Conservation (phyloP, 495 filamentous ascomycete species). For the Annulohypoxylon bovei region DNA sequence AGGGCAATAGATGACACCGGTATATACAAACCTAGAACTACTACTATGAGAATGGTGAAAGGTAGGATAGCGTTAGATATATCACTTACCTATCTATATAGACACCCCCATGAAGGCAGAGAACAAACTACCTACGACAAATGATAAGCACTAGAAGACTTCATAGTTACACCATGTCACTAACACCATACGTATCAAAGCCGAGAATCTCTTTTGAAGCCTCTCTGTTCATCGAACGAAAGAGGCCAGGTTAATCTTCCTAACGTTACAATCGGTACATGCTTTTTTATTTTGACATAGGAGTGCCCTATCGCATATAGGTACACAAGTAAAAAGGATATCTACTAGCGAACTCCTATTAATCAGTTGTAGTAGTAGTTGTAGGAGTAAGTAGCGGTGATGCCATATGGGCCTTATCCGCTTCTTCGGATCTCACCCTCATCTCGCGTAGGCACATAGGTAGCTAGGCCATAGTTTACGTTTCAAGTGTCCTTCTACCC, state of each 20-base stretch:
- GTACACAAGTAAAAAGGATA: slow-evolving; percentile 5
- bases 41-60: too few relatives aligned
- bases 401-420: background rate
- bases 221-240: background rate
- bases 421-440: background rate
- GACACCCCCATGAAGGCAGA: too few relatives aligned
- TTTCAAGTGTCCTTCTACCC: background rate
- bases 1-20: too few relatives aligned
- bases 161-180: background rate
- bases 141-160: background rate
- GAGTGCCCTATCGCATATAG: background rate
- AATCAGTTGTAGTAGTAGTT: background rate
- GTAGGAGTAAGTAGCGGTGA: background rate
- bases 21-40: too few relatives aligned
- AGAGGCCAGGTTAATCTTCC: background rate
- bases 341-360: background rate
- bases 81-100: too few relatives aligned
- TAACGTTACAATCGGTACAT: slow-evolving; percentile 10
- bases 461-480: background rate
- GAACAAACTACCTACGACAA: too few relatives aligned
- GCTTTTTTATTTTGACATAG: slow-evolving; percentile 1
- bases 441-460: background rate
- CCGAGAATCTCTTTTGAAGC: background rate
- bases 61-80: too few relatives aligned
- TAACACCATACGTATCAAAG: background rate